Evolutionary conservation across 2,329 filamentous ascomycete genomes (phyloP).

Genomic region (Paracorniculantispora psalliotae): DNA sequence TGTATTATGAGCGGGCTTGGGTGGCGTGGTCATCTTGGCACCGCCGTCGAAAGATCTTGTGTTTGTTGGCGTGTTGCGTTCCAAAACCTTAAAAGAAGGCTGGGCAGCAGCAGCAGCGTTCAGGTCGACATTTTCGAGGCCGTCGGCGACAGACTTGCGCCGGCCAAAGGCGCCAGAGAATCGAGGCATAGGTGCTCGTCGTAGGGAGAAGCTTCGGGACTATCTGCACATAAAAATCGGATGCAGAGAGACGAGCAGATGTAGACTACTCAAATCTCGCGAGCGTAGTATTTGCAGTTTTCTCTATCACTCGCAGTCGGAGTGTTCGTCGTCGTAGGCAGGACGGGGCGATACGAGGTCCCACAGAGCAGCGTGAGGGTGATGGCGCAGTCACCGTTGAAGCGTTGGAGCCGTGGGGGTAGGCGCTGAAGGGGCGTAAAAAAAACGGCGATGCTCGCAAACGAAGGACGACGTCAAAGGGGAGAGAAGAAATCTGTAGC

Average conservation of each 20-base stretch:
- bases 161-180: slow-evolving; percentile 54
- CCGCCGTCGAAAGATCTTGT: slow-evolving; percentile 49
- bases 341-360: slow-evolving; percentile 14
- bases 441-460: not conserved
- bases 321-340: not conserved
- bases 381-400: slow-evolving; percentile 5
- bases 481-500: not conserved
- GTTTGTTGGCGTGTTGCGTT: slow-evolving; percentile 42
- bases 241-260: not conserved
- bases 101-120: slow-evolving; percentile 36
- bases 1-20: slow-evolving; percentile 29
- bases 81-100: slow-evolving; percentile 55
- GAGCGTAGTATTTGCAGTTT: not conserved
- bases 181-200: slow-evolving; percentile 53
- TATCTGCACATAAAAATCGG: not conserved
- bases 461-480: not conserved
- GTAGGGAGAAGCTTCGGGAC: slow-evolving; percentile 14
- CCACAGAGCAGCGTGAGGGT: slow-evolving; percentile 5
- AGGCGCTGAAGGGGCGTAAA: not conserved
- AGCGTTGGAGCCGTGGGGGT: slow-evolving; percentile 10
- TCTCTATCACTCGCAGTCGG: not conserved
- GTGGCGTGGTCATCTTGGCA: slow-evolving; percentile 37
- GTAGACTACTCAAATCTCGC: not conserved
- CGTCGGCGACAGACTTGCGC: slow-evolving; percentile 56
- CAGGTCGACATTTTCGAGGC: slow-evolving; percentile 46